Evolutionary conservation across 2,329 filamentous ascomycete species (phyloP).

Genomic region (Teratosphaeria nubilosa): DNA sequence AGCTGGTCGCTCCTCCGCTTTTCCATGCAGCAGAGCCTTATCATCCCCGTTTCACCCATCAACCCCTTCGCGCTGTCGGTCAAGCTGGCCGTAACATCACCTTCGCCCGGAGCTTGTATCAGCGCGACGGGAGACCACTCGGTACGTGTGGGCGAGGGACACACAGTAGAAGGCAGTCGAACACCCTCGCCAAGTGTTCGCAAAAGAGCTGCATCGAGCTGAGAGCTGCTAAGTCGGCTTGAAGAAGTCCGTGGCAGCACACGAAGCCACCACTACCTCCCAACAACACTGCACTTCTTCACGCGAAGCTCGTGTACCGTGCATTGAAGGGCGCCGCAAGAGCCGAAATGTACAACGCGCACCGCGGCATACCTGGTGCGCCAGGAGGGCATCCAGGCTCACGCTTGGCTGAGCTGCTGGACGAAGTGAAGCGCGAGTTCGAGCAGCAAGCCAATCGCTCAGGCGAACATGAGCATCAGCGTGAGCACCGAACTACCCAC

Average conservation of each 20-base stretch:
- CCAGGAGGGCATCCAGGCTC: slow-evolving; percentile 45
- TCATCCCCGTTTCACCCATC: not conserved
- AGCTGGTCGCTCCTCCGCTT: not conserved
- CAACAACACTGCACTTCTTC: not conserved
- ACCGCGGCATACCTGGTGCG: slow-evolving; percentile 61
- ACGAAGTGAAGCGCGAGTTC: slow-evolving; percentile 83
- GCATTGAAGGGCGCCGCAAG: not conserved
- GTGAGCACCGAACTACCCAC: slow-evolving; percentile 49
- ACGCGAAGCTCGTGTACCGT: not conserved
- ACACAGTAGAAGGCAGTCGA: not conserved
- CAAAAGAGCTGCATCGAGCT: not conserved
- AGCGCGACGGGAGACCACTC: not conserved
- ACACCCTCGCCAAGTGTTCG: not conserved
- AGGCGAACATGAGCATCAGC: slow-evolving; percentile 84
- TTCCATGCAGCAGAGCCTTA: not conserved
- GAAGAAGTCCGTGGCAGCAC: not conserved
- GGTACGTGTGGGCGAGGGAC: not conserved
- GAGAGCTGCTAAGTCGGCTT: not conserved
- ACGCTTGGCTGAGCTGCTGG: slow-evolving; percentile 83
- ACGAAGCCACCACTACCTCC: not conserved
- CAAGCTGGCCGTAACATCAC: not conserved
- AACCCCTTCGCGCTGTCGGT: not conserved
- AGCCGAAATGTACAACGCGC: slow-evolving; percentile 67
- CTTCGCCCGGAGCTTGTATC: not conserved
- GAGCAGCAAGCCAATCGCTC: slow-evolving; percentile 59